Base-by-base conservation (phyloP, 2,329 filamentous ascomycete species). In the Leptographium radiaticola region DNA sequence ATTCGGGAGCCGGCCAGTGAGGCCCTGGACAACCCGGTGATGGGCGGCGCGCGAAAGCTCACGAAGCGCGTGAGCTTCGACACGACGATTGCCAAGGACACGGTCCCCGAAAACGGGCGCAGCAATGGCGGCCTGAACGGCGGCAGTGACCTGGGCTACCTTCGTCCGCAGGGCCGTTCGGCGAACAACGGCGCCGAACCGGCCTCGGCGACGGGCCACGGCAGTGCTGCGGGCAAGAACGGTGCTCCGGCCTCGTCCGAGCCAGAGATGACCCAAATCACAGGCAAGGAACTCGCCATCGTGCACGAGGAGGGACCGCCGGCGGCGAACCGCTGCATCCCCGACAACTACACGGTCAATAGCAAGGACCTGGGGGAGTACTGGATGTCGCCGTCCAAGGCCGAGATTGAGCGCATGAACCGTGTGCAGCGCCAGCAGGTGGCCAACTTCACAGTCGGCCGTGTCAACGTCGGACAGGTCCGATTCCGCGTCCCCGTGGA, bases 1-100 rank as follows among this genome's bases (percentile, higher is more conserved):
- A 74, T 77, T 39, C 76, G 73, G 61, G 62, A 67, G 16, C 75
- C 73, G 61, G 38, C n/a, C 44, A 49, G 45, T 10, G 42, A 51
- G 2, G n/a, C 48, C 2, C 33, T 52, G 2, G 61, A 65, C 20
- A 75, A 75, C 15, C 61, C 43, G 18, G 52, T 13, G 68, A 45
- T 55, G 48, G 67, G 58, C 65, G 30, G 51, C 16, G 43, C 69
- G 36, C 72, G 76, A 52, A 83, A 83, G 62, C 69, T 87, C 43
- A 84, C 84, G 59, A 96, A 95, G 74, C 83, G 86, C 52, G 93
- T 98, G 52, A 96, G 89, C 71, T 98, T 97, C 62, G 89, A 95
- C 64, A 82, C 83, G 5, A 78, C 77, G 62, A 76, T 74, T 36
- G 54, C 69, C 36, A 68, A 70, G 55, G 75, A 73, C 40, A 67